Base-by-base conservation (phyloP, 2,329 filamentous ascomycete genomes). In the Fusarium camptoceras region DNA sequence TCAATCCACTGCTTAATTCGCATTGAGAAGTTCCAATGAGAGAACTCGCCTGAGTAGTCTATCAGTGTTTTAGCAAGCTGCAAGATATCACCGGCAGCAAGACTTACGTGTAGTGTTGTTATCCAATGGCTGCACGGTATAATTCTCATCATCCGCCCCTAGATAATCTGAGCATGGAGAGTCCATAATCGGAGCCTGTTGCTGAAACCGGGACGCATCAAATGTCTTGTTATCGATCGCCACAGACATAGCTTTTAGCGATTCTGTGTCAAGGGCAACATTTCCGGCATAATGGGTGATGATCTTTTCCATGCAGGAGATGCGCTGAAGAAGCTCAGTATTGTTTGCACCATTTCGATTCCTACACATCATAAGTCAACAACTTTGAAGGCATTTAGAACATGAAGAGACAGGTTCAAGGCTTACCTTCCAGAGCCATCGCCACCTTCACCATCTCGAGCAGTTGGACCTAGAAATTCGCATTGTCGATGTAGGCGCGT, bases 21-120 rank as follows among this genome's bases (percentile, higher is more conserved):
- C 82, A 84, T 84, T 42, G 83, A 85, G 69, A 86, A 86, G 66
- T 85, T 85, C 82, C 83, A 85, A 59, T 86, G 83, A 3, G 84
- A 86, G 68, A 86, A 85, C 65, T 86, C 84, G 11, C 84, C 84
- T 1, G 84, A 86, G 62, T 84, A 86, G 56, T 86, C 83, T 85
- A 43, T 7, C 8, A 39, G 6, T 16, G 2, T 25, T 43, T 74
- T 62, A 41, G 58, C 42, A 31, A 64, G 34, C 49, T 59, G 57
- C 25, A 20, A 27, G 6, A 28, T 42, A 24, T 42, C 34, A 28
- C 18, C 55, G 59, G n/a, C 41, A 51, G 41, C 22, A 15, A 37
- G 16, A 66, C 81, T 76, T 66, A 83, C 81, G 81, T 37, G 80
- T 81, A 27, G 78, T 81, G 55, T 80, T 83, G 59, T 81, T 79